phyloP scores from a whole-genome alignment of 768 basidiomycete species.

The Calocera viscosa region DNA sequence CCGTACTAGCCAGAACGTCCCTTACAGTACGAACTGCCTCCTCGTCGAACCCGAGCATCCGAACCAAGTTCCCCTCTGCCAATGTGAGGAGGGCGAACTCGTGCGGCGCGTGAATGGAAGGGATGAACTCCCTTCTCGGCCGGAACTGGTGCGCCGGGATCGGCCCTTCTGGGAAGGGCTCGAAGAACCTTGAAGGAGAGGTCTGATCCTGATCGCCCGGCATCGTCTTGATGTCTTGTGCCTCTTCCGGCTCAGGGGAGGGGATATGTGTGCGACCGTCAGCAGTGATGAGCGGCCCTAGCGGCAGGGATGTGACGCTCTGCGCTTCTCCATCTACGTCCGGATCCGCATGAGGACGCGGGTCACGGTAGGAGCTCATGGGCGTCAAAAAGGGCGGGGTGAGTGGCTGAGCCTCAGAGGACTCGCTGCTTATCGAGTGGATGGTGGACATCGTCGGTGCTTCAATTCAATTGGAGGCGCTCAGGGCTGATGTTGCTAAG shows the following conservation, averaged over 20 bases:
- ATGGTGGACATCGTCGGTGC: not conserved
- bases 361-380: not conserved
- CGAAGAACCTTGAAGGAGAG: not conserved
- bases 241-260: not conserved
- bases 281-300: not conserved
- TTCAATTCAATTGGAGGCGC: not conserved
- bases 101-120: not conserved
- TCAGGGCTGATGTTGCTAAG: not conserved
- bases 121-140: conserved; percentile 5
- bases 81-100: conserved; percentile 2
- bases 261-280: not conserved
- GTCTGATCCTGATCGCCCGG: not conserved
- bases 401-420: not conserved
- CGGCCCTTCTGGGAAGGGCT: conserved; percentile 1
- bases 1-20: not conserved
- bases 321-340: not conserved
- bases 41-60: conserved; percentile 1
- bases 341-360: not conserved
- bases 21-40: not conserved
- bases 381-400: not conserved
- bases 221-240: not conserved
- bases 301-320: not conserved
- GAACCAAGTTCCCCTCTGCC: not conserved
- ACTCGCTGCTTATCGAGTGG: not conserved
- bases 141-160: conserved; percentile 2